These are phyloP conservation scores for Emiliania huxleyi DNA, from an alignment of 78 protist species.

Conservation along the genomic window DNA sequence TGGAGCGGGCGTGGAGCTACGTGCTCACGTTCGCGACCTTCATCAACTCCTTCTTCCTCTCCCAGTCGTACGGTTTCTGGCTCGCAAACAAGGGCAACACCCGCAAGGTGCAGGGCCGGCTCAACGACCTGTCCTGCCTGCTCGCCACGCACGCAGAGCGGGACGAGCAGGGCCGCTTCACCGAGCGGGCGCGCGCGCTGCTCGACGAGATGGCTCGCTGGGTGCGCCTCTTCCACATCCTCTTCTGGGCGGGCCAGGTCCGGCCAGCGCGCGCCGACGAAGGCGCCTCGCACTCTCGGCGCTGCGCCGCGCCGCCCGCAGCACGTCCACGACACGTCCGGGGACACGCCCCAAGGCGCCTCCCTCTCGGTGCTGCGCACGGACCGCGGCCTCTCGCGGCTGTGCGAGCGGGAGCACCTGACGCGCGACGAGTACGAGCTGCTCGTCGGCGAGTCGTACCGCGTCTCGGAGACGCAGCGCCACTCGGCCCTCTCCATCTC, in stretches of 20 bases:
- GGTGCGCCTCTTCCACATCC: neutral
- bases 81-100: neutral
- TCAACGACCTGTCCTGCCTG: neutral
- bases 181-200: neutral
- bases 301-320: no score
- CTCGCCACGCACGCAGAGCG: neutral
- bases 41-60: neutral
- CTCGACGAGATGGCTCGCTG: neutral
- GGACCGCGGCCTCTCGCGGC: neutral
- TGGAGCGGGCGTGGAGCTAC: neutral
- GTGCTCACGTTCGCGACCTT: neutral
- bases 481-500: no score
- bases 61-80: neutral
- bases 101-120: conserved; percentile 3
- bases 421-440: neutral
- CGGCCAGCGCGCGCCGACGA: neutral
- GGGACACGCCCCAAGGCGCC: neutral
- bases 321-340: no score
- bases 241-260: neutral
- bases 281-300: neutral
- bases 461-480: neutral
- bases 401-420: neutral
- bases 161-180: neutral
- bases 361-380: neutral
- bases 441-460: neutral